These are phyloP conservation scores for Aspergillus olivimuriae DNA, from an alignment of 495 filamentous ascomycete genomes.

Conservation along the genomic window DNA sequence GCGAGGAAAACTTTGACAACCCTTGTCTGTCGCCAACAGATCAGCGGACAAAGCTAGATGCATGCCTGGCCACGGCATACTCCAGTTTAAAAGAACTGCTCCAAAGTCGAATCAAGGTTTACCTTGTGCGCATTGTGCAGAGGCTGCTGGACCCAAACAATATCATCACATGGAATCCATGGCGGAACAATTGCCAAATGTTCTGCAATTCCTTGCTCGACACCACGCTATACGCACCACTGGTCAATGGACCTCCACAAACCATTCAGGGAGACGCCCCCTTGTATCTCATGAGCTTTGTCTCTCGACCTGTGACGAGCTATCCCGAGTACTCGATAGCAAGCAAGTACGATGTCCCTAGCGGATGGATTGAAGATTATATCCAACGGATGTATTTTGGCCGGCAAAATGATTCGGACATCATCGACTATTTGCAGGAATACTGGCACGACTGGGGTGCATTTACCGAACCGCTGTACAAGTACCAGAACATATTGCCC, in stretches of 20 bases:
- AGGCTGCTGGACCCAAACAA: conserved; percentile 16
- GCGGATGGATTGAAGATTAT: background rate
- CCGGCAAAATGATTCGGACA: background rate
- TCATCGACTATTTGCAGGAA: background rate
- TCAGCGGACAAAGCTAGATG: background rate
- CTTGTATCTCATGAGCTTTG: background rate
- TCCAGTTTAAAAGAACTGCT: conserved; percentile 10
- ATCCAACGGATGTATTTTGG: background rate
- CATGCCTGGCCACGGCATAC: background rate
- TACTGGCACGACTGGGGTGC: background rate
- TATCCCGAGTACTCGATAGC: background rate
- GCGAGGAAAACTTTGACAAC: conserved; percentile 3
- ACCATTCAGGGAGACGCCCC: background rate
- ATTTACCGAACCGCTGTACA: background rate
- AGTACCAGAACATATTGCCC: background rate
- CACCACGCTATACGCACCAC: background rate
- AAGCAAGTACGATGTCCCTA: background rate
- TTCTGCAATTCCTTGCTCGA: conserved; percentile 12
- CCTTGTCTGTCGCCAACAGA: background rate
- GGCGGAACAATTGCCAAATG: background rate
- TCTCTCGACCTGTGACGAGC: background rate
- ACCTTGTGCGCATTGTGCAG: conserved; percentile 17
- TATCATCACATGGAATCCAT: background rate
- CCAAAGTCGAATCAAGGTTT: conserved; percentile 7
- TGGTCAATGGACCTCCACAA: background rate